These are phyloP conservation scores for Penicillium antarcticum DNA, from an alignment of 495 filamentous ascomycete genomes.

Conservation along the genomic window DNA sequence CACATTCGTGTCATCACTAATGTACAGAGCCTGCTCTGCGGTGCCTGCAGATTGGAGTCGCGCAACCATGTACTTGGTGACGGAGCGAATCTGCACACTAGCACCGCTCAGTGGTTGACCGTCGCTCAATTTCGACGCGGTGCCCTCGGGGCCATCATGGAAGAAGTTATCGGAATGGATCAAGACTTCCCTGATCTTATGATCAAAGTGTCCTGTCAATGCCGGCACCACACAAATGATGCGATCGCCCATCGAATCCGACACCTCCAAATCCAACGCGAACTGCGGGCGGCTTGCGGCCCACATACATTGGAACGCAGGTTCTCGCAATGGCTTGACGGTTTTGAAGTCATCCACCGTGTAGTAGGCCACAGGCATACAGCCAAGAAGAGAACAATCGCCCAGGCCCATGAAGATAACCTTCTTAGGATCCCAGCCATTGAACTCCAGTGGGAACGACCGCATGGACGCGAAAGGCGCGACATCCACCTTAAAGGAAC, in stretches of 20 bases:
- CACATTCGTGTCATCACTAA: constrained; percentile 70
- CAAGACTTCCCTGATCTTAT: constrained; percentile 60
- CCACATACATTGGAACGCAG: constrained; percentile 75
- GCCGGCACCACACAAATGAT: constrained; percentile 78
- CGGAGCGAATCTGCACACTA: constrained; percentile 61
- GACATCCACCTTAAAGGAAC: constrained; percentile 58
- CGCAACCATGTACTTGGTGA: constrained; percentile 82
- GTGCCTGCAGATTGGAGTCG: constrained; percentile 76
- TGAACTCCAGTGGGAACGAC: constrained; percentile 58
- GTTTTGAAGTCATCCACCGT: constrained; percentile 80
- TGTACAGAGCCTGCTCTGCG: constrained; percentile 83
- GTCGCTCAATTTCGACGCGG: constrained; percentile 71
- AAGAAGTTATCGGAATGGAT: constrained; percentile 80
- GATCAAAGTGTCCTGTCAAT: constrained; percentile 52
- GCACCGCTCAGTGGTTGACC: constrained; percentile 72
- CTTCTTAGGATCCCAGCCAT: constrained; percentile 74
- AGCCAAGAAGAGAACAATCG: constrained; percentile 45
- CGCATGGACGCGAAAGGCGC: constrained; percentile 25
- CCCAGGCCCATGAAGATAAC: constrained; percentile 75
- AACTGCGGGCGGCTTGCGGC: constrained; percentile 74
- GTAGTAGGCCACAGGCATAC: constrained; percentile 58
- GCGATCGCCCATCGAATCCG: constrained; percentile 57
- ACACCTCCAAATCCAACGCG: constrained; percentile 52
- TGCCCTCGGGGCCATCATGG: constrained; percentile 43
- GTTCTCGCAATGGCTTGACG: constrained; percentile 56